Conservation (phyloP, 2,329 filamentous ascomycete species). For the Berkeleyomyces basicola region DNA sequence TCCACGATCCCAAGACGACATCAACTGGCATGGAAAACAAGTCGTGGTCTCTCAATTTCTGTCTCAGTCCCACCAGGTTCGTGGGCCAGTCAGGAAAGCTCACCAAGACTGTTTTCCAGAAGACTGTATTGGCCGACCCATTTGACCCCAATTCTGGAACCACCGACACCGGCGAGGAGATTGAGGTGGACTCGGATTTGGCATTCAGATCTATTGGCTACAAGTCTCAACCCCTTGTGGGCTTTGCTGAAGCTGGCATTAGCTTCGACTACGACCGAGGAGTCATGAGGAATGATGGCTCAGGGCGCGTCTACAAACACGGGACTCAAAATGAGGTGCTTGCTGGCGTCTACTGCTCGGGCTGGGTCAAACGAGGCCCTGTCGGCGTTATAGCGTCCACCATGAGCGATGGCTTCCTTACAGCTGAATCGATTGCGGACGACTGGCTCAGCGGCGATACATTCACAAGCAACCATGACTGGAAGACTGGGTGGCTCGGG, state of each 20-base stretch:
- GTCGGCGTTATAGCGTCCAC: conserved; percentile 93
- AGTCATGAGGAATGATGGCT: conserved; percentile 65
- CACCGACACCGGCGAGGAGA: conserved; percentile 30
- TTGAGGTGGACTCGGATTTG: conserved; percentile 45
- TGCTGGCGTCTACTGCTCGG: conserved; percentile 76
- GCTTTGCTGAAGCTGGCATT: conserved; percentile 56
- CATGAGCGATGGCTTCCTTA: conserved; percentile 86
- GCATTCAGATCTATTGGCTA: conserved; percentile 95
- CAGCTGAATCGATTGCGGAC: conserved; percentile 64
- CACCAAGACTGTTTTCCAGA: conserved; percentile 50
- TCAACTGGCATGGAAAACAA: conserved; percentile 35
- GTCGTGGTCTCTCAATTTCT: conserved; percentile 74
- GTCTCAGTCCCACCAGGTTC: conserved; percentile 62
- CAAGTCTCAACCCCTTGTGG: conserved; percentile 60
- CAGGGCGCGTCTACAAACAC: conserved; percentile 46
- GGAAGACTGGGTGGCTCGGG: conserved; percentile 54
- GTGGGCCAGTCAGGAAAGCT: conserved; percentile 36
- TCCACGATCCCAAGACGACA: conserved; percentile 45
- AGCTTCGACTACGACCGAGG: conserved; percentile 61
- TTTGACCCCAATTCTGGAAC: conserved; percentile 36
- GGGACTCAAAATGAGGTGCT: conserved; percentile 21
- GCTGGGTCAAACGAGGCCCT: conserved; percentile 90
- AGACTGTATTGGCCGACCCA: conserved; percentile 37
- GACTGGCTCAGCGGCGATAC: conserved; percentile 45
- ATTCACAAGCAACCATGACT: conserved; percentile 22